A percentile compares a stretch with the other conserved stretches of the same genome.
Conservation (phyloP, 257 asterid genomes). For the Solanum gandarillasii region DNA sequence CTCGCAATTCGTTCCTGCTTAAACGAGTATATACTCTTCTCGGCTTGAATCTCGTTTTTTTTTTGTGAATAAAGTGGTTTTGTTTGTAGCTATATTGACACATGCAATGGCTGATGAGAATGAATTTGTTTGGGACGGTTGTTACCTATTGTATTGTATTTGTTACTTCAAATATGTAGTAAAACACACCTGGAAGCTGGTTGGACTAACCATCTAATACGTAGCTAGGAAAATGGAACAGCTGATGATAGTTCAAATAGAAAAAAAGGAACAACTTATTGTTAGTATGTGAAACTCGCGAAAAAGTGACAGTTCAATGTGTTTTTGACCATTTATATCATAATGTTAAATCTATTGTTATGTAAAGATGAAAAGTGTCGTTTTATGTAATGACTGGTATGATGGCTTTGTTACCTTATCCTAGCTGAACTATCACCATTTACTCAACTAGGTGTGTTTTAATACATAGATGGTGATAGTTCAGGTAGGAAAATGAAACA, state of each 20-base stretch:
- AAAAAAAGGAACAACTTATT: background rate
- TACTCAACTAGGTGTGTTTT: background rate
- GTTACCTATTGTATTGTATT: background rate
- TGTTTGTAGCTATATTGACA: background rate
- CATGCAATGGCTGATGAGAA: background rate
- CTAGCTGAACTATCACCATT: background rate
- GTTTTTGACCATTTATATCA: background rate
- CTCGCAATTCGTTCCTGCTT: constrained; percentile 59
- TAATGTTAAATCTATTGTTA: background rate
- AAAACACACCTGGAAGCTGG: background rate
- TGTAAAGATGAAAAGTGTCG: background rate
- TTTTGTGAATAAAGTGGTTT: background rate
- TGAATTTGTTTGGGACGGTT: background rate
- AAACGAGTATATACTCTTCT: constrained; percentile 33
- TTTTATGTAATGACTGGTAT: background rate
- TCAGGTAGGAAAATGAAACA: background rate
- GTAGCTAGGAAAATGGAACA: background rate
- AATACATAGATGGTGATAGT: background rate
- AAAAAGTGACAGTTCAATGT: background rate
- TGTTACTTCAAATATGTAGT: background rate
- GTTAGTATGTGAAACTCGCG: background rate
- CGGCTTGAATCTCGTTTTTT: background rate
- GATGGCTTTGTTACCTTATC: background rate
- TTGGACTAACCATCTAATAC: background rate
- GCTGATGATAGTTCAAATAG: background rate